Conservation (phyloP, 1,284 basidiomycete genomes). For the Boletus mariae region DNA sequence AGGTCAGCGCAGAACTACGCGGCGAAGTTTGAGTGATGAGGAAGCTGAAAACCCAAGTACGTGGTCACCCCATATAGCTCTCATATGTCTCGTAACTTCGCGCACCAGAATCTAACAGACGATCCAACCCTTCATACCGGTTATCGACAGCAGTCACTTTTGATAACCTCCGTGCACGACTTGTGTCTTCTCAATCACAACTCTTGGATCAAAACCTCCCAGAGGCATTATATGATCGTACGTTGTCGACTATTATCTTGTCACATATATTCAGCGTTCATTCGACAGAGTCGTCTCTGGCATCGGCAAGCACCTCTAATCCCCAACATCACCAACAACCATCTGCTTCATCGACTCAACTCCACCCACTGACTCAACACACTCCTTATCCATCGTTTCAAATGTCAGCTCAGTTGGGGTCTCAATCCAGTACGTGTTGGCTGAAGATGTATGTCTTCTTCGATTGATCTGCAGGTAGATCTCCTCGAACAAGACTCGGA, state of each 20-base stretch:
- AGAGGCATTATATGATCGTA: slow-evolving; percentile 34
- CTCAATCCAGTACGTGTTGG: slow-evolving; percentile 54
- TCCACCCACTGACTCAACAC: slow-evolving; percentile 12
- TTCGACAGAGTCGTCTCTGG: slow-evolving; percentile 12
- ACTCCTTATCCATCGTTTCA: slow-evolving; percentile 57
- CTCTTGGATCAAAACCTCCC: slow-evolving; percentile 34
- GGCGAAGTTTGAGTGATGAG: slow-evolving; percentile 63
- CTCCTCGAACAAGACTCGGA: slow-evolving; percentile 68
- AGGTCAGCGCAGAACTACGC: slow-evolving; percentile 48
- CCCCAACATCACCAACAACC: slow-evolving; percentile 6
- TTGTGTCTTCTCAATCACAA: slow-evolving; percentile 39
- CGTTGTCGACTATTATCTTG: slow-evolving; percentile 10
- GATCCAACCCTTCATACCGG: slow-evolving; percentile 37
- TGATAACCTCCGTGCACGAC: slow-evolving; percentile 47
- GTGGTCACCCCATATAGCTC: slow-evolving; percentile 26
- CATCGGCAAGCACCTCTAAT: slow-evolving; percentile 13
- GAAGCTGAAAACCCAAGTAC: slow-evolving; percentile 57
- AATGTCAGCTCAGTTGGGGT: slow-evolving; percentile 51
- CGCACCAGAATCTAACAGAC: slow-evolving; percentile 30
- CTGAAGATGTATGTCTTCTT: slow-evolving; percentile 1
- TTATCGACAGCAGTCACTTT: slow-evolving; percentile 46
- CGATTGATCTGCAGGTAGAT: slow-evolving; percentile 41
- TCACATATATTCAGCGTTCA: neutral
- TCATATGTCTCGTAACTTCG: slow-evolving; percentile 6
- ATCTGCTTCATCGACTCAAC: slow-evolving; percentile 12